Evolutionary conservation across 371 early-diverging fungal species (phyloP).

Genomic region (Homolaphlyctis polyrhiza): DNA sequence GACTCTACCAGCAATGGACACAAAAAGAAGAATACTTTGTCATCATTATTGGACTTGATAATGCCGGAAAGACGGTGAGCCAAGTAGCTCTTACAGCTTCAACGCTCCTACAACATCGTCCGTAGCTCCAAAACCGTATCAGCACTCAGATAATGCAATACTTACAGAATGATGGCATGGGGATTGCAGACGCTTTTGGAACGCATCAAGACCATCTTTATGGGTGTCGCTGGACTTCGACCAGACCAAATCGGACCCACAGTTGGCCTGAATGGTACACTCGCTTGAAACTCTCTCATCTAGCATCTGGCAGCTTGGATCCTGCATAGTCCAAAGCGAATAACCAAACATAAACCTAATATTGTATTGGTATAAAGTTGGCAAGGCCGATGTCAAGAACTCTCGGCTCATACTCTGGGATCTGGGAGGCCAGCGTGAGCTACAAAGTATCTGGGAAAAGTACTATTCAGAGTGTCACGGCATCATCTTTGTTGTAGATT

Average conservation of each 20-base stretch:
- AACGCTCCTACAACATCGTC: no score
- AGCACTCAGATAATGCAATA: neutral
- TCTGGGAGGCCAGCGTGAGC: slow-evolving; percentile 86
- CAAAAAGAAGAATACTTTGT: slow-evolving; percentile 87
- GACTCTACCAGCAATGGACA: slow-evolving; percentile 80
- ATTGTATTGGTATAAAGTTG: no score
- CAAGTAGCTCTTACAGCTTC: no score
- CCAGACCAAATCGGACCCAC: slow-evolving; percentile 91
- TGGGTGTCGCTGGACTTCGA: slow-evolving; percentile 64
- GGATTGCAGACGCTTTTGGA: slow-evolving; percentile 70
- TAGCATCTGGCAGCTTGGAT: neutral
- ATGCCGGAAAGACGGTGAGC: slow-evolving; percentile 93
- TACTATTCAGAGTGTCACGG: slow-evolving; percentile 94
- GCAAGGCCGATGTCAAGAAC: slow-evolving; percentile 63
- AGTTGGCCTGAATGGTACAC: slow-evolving; percentile 86
- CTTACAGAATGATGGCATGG: no score
- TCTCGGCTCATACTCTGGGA: slow-evolving; percentile 87
- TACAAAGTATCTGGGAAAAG: slow-evolving; percentile 86
- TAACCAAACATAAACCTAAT: neutral
- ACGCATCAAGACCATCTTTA: slow-evolving; percentile 69
- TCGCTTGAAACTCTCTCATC: neutral
- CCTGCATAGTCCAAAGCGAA: neutral
- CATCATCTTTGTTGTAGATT: slow-evolving; percentile 89
- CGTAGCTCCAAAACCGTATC: no score
- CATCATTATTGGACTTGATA: slow-evolving; percentile 92